phyloP scores from a whole-genome alignment of 2,329 filamentous ascomycete species.

The Clarireedia paspali region DNA sequence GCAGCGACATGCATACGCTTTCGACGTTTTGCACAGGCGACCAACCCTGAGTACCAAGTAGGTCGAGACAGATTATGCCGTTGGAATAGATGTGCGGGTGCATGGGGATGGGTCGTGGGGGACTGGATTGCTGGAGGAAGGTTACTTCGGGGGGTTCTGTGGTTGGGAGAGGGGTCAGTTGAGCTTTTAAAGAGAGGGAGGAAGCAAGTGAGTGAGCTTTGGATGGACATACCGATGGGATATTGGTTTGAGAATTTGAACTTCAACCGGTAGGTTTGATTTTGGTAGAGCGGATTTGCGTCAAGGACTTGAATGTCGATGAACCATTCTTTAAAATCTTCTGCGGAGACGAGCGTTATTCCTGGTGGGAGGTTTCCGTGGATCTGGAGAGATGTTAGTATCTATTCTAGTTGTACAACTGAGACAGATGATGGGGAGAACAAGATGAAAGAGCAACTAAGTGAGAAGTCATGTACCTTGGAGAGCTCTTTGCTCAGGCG shows the following conservation, averaged over 20 bases:
- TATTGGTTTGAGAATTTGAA: conserved; percentile 81
- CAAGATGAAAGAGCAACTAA: background rate
- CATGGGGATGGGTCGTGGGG: conserved; percentile 70
- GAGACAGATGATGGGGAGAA: background rate
- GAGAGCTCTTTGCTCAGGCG: conserved; percentile 51
- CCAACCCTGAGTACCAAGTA: conserved; percentile 84
- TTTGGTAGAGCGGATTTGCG: conserved; percentile 77
- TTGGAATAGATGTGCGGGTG: conserved; percentile 91
- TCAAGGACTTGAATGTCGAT: conserved; percentile 91
- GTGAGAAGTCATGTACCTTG: conserved; percentile 37
- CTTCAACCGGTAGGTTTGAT: conserved; percentile 74
- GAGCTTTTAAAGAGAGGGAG: conserved; percentile 49
- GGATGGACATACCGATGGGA: conserved; percentile 66
- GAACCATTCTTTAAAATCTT: conserved; percentile 82
- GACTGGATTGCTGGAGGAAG: conserved; percentile 53
- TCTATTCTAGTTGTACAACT: background rate
- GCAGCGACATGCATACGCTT: conserved; percentile 92
- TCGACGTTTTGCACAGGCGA: conserved; percentile 95
- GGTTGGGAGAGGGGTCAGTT: background rate
- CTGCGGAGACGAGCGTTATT: conserved; percentile 72
- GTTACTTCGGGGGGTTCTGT: conserved; percentile 90
- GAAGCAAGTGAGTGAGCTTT: background rate
- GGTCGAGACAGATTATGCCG: conserved; percentile 94
- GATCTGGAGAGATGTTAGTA: conserved; percentile 19
- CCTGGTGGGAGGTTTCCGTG: conserved; percentile 43